phyloP scores from a whole-genome alignment of 768 basidiomycete genomes.

The Russula sp. region DNA sequence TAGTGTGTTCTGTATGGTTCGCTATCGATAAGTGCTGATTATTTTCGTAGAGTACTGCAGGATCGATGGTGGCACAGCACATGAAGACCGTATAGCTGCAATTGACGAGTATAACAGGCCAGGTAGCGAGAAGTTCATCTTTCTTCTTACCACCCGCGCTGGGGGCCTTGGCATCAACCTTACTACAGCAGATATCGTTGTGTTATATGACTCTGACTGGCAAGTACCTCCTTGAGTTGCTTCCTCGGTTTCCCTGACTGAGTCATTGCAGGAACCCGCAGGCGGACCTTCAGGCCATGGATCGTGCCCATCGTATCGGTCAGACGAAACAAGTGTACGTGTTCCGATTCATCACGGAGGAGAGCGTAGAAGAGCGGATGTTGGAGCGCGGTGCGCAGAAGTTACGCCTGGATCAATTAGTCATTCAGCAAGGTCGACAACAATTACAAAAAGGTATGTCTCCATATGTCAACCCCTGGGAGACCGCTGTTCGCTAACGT shows the following conservation, averaged over 20 bases:
- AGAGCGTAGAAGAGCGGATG: conserved; percentile 93
- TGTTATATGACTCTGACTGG: conserved; percentile 97
- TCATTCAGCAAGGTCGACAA: conserved; percentile 91
- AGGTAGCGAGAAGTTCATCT: conserved; percentile 91
- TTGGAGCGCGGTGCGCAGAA: conserved; percentile 94
- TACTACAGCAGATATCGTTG: conserved; percentile 90
- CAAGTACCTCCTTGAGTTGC: conserved; percentile 25
- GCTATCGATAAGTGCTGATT: conserved; percentile 9
- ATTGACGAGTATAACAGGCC: conserved; percentile 98
- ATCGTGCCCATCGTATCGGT: conserved; percentile 92
- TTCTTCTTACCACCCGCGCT: conserved; percentile 92
- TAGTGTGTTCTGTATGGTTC: conserved; percentile 45
- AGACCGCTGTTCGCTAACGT: background rate
- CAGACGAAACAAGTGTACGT: conserved; percentile 98
- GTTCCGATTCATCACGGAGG: conserved; percentile 94
- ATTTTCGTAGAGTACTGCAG: conserved; percentile 76
- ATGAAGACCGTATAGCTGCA: conserved; percentile 90
- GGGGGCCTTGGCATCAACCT: conserved; percentile 97
- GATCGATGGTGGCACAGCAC: conserved; percentile 92
- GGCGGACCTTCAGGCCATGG: conserved; percentile 98
- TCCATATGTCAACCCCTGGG: background rate
- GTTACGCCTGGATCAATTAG: conserved; percentile 87
- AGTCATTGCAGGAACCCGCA: conserved; percentile 76
- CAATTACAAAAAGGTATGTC: conserved; percentile 66
- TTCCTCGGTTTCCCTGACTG: background rate